phyloP scores from a whole-genome alignment of 208 protist species.

The Leishmania arabica region DNA sequence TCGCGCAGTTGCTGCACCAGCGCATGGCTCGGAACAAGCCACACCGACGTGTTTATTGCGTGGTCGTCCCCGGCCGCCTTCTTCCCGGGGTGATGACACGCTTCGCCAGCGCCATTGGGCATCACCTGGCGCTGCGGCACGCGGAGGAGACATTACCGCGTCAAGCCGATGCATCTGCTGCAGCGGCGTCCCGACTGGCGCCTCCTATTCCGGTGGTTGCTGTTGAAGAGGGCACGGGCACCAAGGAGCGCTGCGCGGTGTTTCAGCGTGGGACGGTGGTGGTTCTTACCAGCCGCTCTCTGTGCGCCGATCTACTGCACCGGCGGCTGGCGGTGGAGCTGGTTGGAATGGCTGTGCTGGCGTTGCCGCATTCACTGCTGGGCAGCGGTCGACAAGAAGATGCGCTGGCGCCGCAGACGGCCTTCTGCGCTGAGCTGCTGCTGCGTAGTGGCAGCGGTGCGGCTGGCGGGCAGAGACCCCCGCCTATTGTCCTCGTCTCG shows the following conservation, averaged over 20 bases:
- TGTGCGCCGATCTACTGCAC: constrained; percentile 86
- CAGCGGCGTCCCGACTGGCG: not conserved
- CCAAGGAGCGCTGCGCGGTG: constrained; percentile 61
- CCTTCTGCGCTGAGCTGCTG: constrained; percentile 77
- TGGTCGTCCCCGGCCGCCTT: constrained; percentile 95
- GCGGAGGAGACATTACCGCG: too few relatives aligned
- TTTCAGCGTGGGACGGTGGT: constrained; percentile 73
- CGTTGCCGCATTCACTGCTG: constrained; percentile 38
- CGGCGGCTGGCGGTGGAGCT: constrained; percentile 64
- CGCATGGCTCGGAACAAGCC: constrained; percentile 5
- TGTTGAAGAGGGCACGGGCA: constrained; percentile 61
- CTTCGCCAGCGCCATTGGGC: constrained; percentile 68
- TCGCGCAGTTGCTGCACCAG: constrained; percentile 34
- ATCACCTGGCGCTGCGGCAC: constrained; percentile 12
- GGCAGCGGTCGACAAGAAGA: constrained; percentile 26
- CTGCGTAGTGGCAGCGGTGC: constrained; percentile 33
- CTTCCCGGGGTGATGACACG: constrained; percentile 87
- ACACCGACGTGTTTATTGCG: constrained; percentile 40
- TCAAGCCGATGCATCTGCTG: not conserved
- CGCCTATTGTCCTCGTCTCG: constrained; percentile 52
- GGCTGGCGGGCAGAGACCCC: constrained; percentile 9
- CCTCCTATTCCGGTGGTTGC: constrained; percentile 37
- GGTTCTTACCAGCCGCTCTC: constrained; percentile 51
- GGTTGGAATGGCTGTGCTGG: constrained; percentile 42
- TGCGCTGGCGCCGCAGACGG: constrained; percentile 46